phyloP scores from a whole-genome alignment of 2,329 filamentous ascomycete species.

The Ilyonectria robusta region DNA sequence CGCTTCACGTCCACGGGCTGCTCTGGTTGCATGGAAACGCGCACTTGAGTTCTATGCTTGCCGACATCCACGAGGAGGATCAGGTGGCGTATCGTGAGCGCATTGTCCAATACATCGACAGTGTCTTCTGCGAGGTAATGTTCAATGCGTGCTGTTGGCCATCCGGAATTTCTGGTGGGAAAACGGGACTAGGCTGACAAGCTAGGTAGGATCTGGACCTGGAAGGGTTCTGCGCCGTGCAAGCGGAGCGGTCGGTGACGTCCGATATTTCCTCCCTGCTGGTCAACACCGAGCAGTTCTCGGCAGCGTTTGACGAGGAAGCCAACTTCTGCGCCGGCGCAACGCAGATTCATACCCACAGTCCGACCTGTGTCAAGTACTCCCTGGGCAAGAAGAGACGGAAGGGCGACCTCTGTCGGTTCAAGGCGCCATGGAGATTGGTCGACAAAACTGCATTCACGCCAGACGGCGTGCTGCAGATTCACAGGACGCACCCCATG shows the following conservation, averaged over 20 bases:
- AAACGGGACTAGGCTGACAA: not conserved
- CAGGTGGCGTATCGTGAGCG: conserved; percentile 3
- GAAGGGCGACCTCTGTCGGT: too few species aligned
- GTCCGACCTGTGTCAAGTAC: too few species aligned
- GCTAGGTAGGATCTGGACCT: conserved; percentile 16
- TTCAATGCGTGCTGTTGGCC: not conserved
- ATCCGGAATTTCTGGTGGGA: not conserved
- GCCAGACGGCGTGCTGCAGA: too few species aligned
- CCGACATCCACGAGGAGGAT: not conserved
- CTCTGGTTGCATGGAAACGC: conserved; percentile 4
- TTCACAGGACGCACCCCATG: too few species aligned
- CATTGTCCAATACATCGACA: conserved; percentile 21
- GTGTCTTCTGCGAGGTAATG: conserved; percentile 19
- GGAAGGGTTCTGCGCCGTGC: conserved; percentile 3
- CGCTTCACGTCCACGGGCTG: not conserved
- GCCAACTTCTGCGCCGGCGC: not conserved
- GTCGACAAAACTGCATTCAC: too few species aligned
- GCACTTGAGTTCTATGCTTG: not conserved
- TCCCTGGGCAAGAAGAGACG: too few species aligned
- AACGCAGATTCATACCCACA: too few species aligned
- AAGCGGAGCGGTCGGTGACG: conserved; percentile 5
- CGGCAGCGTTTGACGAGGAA: not conserved
- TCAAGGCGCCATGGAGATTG: too few species aligned
- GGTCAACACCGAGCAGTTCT: not conserved
- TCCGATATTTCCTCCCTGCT: conserved; percentile 4